These are phyloP conservation scores for Alliaria petiolata DNA, from an alignment of 345 rosid genomes.

Conservation along the genomic window DNA sequence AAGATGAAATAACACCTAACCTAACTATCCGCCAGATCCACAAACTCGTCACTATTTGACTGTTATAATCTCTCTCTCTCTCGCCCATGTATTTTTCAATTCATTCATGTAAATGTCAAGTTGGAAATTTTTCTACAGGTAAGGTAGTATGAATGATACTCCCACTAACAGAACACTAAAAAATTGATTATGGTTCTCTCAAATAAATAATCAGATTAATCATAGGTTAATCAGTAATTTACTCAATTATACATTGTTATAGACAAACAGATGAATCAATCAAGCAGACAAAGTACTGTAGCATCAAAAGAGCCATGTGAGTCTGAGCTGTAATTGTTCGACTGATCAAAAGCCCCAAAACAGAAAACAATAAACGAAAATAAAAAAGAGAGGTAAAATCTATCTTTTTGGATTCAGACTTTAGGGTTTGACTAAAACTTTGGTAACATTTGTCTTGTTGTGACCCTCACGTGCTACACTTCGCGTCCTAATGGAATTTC, in stretches of 20 bases:
- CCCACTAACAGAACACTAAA: background rate
- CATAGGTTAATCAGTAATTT: background rate
- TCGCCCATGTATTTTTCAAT: background rate
- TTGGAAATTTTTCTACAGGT: background rate
- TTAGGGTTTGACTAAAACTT: slow-evolving; percentile 28
- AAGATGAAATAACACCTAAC: too few relatives aligned
- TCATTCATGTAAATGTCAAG: background rate
- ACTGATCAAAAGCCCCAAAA: slow-evolving; percentile 27
- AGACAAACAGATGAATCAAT: slow-evolving; percentile 14
- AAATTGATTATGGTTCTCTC: background rate
- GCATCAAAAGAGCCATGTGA: slow-evolving; percentile 39
- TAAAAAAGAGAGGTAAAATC: background rate
- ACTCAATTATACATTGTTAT: background rate
- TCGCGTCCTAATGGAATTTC: slow-evolving; percentile 22
- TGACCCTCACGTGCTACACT: slow-evolving; percentile 29
- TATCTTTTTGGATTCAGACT: slow-evolving; percentile 29
- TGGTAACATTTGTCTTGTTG: slow-evolving; percentile 19
- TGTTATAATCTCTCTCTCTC: background rate
- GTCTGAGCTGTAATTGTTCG: slow-evolving; percentile 39
- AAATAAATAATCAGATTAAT: background rate
- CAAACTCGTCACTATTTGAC: too few relatives aligned
- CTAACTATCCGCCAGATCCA: too few relatives aligned
- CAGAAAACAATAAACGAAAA: background rate
- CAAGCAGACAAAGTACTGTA: slow-evolving; percentile 24
- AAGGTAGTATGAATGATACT: too few relatives aligned